A percentile compares a stretch with the other conserved stretches of the same genome.
These are phyloP conservation scores for Euphorbia schlechtendalii DNA, from an alignment of 441 rosid genomes.

Conservation along the genomic window DNA sequence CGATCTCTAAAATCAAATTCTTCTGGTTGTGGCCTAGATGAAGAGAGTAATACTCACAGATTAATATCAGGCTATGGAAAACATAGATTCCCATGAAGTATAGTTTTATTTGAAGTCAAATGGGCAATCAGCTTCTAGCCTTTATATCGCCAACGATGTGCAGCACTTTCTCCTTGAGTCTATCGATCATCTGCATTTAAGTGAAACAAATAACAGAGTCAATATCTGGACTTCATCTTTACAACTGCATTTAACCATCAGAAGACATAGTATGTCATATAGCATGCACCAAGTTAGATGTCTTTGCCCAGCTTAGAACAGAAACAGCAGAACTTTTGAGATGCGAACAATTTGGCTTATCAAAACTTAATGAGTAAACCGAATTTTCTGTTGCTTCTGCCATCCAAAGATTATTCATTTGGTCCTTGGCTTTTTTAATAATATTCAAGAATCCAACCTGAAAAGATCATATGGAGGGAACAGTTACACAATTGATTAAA, in stretches of 20 bases:
- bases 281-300: constrained; percentile 42
- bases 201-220: constrained; percentile 8
- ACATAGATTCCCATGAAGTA: constrained; percentile 6
- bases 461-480: constrained; percentile 17
- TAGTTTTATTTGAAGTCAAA: constrained; percentile 20
- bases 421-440: constrained; percentile 71
- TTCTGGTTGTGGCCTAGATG: not conserved
- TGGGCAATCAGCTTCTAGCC: constrained; percentile 25
- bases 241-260: constrained; percentile 9
- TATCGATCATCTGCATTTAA: constrained; percentile 43
- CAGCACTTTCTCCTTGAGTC: constrained; percentile 51
- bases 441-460: constrained; percentile 89
- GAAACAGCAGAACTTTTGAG: constrained; percentile 53
- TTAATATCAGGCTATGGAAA: not conserved
- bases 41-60: not conserved
- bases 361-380: constrained; percentile 44
- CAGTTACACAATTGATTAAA: not conserved
- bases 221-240: constrained; percentile 8
- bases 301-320: constrained; percentile 60
- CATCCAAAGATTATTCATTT: constrained; percentile 59
- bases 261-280: constrained; percentile 1
- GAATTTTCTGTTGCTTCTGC: constrained; percentile 93
- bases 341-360: constrained; percentile 46
- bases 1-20: constrained; percentile 3
- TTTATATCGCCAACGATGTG: constrained; percentile 41